These are phyloP conservation scores for Aspergillus novoparasiticus DNA, from an alignment of 2,329 filamentous ascomycete species.

Conservation along the genomic window DNA sequence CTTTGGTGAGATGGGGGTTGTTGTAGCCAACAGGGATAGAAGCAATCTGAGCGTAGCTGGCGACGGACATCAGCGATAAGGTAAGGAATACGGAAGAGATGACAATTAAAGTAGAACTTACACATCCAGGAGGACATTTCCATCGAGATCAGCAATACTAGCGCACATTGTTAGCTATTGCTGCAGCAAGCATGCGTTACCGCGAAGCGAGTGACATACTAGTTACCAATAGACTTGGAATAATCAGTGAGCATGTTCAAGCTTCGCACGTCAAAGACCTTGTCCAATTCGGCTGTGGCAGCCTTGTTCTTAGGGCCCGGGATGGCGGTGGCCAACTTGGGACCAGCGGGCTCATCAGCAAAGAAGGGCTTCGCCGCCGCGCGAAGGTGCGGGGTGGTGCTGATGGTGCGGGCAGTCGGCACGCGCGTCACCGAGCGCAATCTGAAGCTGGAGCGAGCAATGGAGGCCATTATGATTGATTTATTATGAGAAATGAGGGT, in stretches of 20 bases:
- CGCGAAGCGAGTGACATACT: slow-evolving; percentile 46
- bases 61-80: slow-evolving; percentile 8
- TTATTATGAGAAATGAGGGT: neutral
- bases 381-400: slow-evolving; percentile 37
- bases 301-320: slow-evolving; percentile 76
- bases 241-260: slow-evolving; percentile 83
- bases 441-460: slow-evolving; percentile 39
- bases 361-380: slow-evolving; percentile 55
- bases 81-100: neutral
- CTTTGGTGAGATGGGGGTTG: slow-evolving; percentile 73
- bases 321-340: slow-evolving; percentile 61
- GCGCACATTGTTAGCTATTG: neutral
- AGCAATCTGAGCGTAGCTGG: slow-evolving; percentile 83
- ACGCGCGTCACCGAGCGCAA: slow-evolving; percentile 37
- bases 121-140: slow-evolving; percentile 55
- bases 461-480: slow-evolving; percentile 37
- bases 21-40: slow-evolving; percentile 93
- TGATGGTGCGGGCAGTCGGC: slow-evolving; percentile 38
- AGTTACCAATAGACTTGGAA: slow-evolving; percentile 75
- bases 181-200: too few relatives aligned
- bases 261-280: slow-evolving; percentile 83
- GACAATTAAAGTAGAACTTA: slow-evolving; percentile 31
- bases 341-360: slow-evolving; percentile 60
- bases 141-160: slow-evolving; percentile 53
- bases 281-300: slow-evolving; percentile 69